These are phyloP conservation scores for Elsinoe necatrix DNA, from an alignment of 2,329 filamentous ascomycete genomes.

Conservation along the genomic window DNA sequence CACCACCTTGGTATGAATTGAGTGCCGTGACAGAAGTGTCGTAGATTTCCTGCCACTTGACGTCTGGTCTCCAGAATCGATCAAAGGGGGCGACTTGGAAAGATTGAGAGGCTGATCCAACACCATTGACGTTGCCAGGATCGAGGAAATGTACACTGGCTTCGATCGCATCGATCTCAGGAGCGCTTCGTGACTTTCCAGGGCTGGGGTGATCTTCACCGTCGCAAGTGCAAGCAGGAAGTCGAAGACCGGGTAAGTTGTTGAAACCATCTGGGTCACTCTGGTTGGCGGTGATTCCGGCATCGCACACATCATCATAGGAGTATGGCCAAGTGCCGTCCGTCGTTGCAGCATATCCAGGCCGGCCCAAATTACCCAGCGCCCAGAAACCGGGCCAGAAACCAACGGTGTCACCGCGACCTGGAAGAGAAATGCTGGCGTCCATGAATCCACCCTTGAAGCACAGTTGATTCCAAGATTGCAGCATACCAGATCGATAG, in stretches of 20 bases:
- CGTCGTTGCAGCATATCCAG: conserved; percentile 45
- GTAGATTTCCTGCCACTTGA: conserved; percentile 54
- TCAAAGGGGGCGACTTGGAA: conserved; percentile 45
- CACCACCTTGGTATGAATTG: conserved; percentile 47
- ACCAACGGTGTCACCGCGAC: conserved; percentile 41
- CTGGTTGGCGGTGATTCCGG: conserved; percentile 44
- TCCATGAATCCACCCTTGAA: conserved; percentile 49
- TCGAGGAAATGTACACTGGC: conserved; percentile 43
- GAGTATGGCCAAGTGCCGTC: conserved; percentile 50
- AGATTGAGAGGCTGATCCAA: conserved; percentile 41
- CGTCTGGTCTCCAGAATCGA: conserved; percentile 17
- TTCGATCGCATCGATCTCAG: conserved; percentile 43
- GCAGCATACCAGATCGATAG: conserved; percentile 45
- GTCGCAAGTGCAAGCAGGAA: conserved; percentile 39
- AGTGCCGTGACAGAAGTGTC: conserved; percentile 39
- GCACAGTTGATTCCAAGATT: conserved; percentile 47
- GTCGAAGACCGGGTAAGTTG: conserved; percentile 37
- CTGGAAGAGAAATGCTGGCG: conserved; percentile 45
- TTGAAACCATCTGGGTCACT: conserved; percentile 37
- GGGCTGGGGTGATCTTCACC: conserved; percentile 42
- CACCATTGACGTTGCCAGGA: conserved; percentile 37
- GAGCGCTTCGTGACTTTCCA: conserved; percentile 40
- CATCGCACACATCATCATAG: conserved; percentile 41
- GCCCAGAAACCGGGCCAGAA: conserved; percentile 48
- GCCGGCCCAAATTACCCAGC: conserved; percentile 47